These are phyloP conservation scores for Brassica balearica DNA, from an alignment of 441 rosid species.

Conservation along the genomic window DNA sequence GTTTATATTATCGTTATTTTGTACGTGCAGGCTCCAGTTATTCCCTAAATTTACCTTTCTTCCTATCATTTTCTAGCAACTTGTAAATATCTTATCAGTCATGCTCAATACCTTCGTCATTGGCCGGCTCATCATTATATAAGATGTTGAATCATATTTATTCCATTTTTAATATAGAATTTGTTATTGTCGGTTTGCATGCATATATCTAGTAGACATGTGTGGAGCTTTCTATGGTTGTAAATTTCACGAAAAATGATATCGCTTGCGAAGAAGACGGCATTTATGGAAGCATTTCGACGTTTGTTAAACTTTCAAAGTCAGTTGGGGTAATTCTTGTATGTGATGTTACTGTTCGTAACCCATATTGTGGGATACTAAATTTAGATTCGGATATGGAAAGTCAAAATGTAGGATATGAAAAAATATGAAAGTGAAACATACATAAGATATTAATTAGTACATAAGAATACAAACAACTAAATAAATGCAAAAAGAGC, in stretches of 20 bases:
- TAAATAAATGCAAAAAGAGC: slow-evolving; percentile 42
- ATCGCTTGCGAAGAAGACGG: neutral
- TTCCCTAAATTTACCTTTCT: slow-evolving; percentile 24
- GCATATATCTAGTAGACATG: neutral
- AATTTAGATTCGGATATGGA: slow-evolving; percentile 26
- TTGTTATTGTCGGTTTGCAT: neutral
- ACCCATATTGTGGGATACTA: slow-evolving; percentile 10
- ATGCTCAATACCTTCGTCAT: slow-evolving; percentile 25
- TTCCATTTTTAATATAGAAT: neutral
- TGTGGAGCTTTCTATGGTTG: neutral
- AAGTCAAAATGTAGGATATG: slow-evolving; percentile 28
- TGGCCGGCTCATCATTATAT: slow-evolving; percentile 36
- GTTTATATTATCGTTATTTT: too few relatives aligned
- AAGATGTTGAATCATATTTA: slow-evolving; percentile 15
- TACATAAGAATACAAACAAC: slow-evolving; percentile 41
- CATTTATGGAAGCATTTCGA: slow-evolving; percentile 12
- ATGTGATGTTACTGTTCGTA: slow-evolving; percentile 35
- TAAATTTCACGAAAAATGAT: neutral
- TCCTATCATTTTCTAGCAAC: slow-evolving; percentile 36
- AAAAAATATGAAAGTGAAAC: slow-evolving; percentile 36
- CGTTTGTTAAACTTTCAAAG: slow-evolving; percentile 32
- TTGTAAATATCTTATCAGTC: slow-evolving; percentile 38
- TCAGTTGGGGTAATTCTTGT: slow-evolving; percentile 31
- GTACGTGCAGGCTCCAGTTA: neutral
- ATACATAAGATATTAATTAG: slow-evolving; percentile 26